Percentiles rank a stretch among this genome's conserved stretches.
phyloP scores from a whole-genome alignment of 768 basidiomycete species.

The Auricularia sp. region DNA sequence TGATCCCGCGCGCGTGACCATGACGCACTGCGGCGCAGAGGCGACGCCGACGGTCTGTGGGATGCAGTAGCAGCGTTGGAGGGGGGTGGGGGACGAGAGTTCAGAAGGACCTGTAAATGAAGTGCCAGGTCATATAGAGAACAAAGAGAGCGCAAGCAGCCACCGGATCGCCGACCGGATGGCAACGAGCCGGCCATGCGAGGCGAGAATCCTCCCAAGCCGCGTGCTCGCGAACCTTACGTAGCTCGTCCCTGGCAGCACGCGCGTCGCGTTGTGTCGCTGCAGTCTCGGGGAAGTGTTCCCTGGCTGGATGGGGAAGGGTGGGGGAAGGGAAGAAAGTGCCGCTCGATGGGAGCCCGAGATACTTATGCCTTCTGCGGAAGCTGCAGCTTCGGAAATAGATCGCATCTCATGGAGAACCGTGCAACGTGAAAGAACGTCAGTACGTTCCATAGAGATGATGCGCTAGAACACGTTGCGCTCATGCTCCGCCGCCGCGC shows the following conservation, averaged over 20 bases:
- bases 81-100: no score
- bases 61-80: no score
- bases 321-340: neutral
- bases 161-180: neutral
- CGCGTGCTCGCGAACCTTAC: neutral
- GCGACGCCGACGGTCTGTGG: no score
- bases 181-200: neutral
- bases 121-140: neutral
- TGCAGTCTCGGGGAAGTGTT: no score
- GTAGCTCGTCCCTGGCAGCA: neutral
- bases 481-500: neutral
- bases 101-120: no score
- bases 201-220: neutral
- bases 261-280: no score
- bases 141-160: neutral
- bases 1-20: no score
- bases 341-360: neutral
- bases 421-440: neutral
- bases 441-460: neutral
- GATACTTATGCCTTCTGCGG: neutral
- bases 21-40: no score
- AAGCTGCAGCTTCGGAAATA: neutral
- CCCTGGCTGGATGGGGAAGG: neutral
- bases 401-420: neutral
- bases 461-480: neutral